phyloP scores from a whole-genome alignment of 2,329 filamentous ascomycete genomes.

The Penicillium verrucosum region DNA sequence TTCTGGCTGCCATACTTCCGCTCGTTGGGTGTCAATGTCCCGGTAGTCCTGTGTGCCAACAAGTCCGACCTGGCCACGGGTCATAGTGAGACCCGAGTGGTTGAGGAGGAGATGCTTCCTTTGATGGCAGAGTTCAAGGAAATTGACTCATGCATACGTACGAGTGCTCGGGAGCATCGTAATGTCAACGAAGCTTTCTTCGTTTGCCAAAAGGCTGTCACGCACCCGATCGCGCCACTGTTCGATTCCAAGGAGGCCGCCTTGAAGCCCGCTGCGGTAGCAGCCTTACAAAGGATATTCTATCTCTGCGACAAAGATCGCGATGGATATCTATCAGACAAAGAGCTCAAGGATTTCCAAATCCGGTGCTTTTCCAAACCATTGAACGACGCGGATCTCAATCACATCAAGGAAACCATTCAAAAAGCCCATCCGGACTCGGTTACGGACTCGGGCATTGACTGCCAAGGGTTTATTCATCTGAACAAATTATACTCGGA shows the following conservation, averaged over 20 bases:
- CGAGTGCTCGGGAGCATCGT: conserved; percentile 84
- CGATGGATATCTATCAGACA: conserved; percentile 85
- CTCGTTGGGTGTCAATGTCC: conserved; percentile 96
- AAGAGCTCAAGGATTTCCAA: conserved; percentile 89
- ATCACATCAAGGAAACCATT: conserved; percentile 88
- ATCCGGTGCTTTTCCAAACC: conserved; percentile 87
- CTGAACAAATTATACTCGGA: conserved; percentile 96
- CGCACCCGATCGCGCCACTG: conserved; percentile 90
- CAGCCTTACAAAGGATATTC: conserved; percentile 84
- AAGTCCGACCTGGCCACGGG: conserved; percentile 84
- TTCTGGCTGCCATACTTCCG: conserved; percentile 99
- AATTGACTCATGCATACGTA: conserved; percentile 95
- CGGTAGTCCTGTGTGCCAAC: conserved; percentile 93
- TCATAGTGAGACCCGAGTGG: conserved; percentile 74
- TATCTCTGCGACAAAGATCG: conserved; percentile 96
- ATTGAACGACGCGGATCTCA: conserved; percentile 73
- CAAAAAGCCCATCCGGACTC: conserved; percentile 63
- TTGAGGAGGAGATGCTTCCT: conserved; percentile 96
- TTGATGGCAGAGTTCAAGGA: conserved; percentile 99
- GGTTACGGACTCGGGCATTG: conserved; percentile 68
- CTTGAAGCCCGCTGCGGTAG: conserved; percentile 83
- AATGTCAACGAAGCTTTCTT: conserved; percentile 98
- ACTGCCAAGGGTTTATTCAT: conserved; percentile 77
- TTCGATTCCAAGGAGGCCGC: conserved; percentile 92
- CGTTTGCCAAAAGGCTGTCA: conserved; percentile 96